Conservation (phyloP, 225 moss, liverwort and hornwort genomes). For the Marchantia paleacea region DNA sequence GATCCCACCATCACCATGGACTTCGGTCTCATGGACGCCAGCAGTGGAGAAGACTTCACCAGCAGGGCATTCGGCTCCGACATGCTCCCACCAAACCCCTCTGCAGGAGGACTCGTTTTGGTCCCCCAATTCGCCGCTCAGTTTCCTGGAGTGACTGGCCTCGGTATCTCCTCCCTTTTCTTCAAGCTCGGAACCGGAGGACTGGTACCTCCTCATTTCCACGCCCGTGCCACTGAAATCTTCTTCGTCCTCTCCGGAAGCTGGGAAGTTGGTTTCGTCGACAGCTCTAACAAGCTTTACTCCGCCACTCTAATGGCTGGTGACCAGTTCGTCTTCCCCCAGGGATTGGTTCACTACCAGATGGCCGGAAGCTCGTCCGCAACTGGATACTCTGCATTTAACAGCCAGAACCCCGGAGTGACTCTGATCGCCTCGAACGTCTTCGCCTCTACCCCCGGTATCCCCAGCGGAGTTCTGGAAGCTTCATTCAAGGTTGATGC, state of each 20-base stretch:
- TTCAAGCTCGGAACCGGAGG: conserved; percentile 43
- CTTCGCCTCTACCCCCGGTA: conserved; percentile 37
- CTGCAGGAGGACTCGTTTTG: conserved; percentile 16
- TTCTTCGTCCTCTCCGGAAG: conserved; percentile 48
- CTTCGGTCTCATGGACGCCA: not conserved
- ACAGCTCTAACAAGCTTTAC: conserved; percentile 38
- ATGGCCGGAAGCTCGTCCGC: conserved; percentile 35
- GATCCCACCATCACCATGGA: not conserved
- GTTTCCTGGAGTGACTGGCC: conserved; percentile 34
- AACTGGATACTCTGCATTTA: conserved; percentile 34
- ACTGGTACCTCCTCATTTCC: conserved; percentile 47
- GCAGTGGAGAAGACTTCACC: not conserved
- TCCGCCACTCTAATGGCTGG: conserved; percentile 42
- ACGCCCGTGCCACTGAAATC: conserved; percentile 52
- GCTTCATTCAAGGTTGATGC: conserved; percentile 6
- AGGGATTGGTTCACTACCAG: conserved; percentile 56
- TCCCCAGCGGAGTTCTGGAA: conserved; percentile 20
- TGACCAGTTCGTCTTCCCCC: conserved; percentile 56
- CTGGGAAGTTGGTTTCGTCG: conserved; percentile 49
- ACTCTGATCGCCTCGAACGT: conserved; percentile 32
- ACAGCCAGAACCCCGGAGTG: conserved; percentile 49
- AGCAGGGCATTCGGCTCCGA: not conserved
- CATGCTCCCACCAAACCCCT: not conserved
- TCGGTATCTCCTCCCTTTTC: conserved; percentile 42
- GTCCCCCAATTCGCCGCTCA: conserved; percentile 15